These are phyloP conservation scores for Trichosanthes cucumerina DNA, from an alignment of 306 rosid genomes.

Conservation along the genomic window DNA sequence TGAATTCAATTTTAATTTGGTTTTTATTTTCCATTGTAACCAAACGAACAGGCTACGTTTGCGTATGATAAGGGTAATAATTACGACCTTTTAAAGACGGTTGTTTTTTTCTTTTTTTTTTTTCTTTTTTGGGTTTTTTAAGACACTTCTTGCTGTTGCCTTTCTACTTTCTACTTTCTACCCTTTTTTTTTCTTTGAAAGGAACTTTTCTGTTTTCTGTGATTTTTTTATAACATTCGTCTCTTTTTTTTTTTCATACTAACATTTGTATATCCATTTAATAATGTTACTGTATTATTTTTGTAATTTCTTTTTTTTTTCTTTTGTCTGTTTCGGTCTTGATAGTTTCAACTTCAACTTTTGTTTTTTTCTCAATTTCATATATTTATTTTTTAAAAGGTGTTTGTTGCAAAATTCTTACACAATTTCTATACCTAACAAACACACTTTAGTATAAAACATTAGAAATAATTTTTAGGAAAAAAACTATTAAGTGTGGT, in stretches of 20 bases:
- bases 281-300: too few relatives aligned
- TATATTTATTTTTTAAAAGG: too few relatives aligned
- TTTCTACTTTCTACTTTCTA: neutral
- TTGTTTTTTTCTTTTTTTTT: neutral
- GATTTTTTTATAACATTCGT: neutral
- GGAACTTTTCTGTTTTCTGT: neutral
- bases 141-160: neutral
- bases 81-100: neutral
- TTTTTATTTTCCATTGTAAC: neutral
- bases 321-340: too few relatives aligned
- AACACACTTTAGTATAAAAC: too few relatives aligned
- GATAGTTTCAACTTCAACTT: too few relatives aligned
- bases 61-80: constrained; percentile 6
- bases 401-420: too few relatives aligned
- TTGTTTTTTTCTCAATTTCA: too few relatives aligned
- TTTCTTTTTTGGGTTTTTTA: neutral
- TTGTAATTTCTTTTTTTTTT: too few relatives aligned
- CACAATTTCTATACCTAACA: too few relatives aligned
- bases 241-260: neutral
- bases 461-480: too few relatives aligned
- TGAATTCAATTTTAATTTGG: neutral
- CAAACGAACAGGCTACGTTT: neutral
- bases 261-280: too few relatives aligned
- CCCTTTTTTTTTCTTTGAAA: neutral
- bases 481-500: too few relatives aligned